Evolutionary conservation across 129 eudicot genomes (phyloP).

Genomic region (Glebionis coronaria): DNA sequence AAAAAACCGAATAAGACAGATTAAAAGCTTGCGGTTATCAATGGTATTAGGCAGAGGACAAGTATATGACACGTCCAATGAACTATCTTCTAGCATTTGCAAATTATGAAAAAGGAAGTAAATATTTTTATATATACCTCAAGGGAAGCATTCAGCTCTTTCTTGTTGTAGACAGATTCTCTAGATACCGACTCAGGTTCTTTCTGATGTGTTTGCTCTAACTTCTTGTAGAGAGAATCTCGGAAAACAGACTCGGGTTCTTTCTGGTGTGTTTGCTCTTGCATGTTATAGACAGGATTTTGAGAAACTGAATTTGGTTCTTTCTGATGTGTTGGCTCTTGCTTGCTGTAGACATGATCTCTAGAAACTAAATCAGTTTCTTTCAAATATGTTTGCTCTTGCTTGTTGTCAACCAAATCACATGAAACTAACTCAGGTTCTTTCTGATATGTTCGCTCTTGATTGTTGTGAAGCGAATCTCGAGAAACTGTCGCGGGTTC

Average conservation of each 20-base stretch:
- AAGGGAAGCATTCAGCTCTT: conserved; percentile 65
- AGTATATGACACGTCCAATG: too few relatives aligned
- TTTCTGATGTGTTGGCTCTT: too few relatives aligned
- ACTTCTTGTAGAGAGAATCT: conserved; percentile 31
- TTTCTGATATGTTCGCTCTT: too few relatives aligned
- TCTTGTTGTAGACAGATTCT: conserved; percentile 47
- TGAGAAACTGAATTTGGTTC: neutral
- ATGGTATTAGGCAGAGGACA: too few relatives aligned
- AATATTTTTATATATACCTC: conserved; percentile 46
- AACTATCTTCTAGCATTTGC: too few relatives aligned
- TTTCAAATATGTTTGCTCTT: too few relatives aligned
- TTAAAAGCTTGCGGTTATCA: neutral
- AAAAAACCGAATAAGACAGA: neutral
- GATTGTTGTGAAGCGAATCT: conserved; percentile 31
- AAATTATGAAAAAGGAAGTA: too few relatives aligned
- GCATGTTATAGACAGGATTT: conserved; percentile 30
- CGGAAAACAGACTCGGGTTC: conserved; percentile 22
- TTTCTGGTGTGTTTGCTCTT: neutral
- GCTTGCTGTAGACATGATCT: conserved; percentile 30
- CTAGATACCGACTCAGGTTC: conserved; percentile 1
- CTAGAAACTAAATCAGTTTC: conserved; percentile 1
- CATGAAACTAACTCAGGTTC: conserved; percentile 1
- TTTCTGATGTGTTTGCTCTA: neutral
- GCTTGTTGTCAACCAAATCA: conserved; percentile 33
- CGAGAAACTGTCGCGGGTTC: conserved; percentile 36